Percentiles rank a stretch among this genome's conserved stretches.
Evolutionary conservation across 305 asterid genomes (phyloP).

Genomic region (Salvia sclarea): DNA sequence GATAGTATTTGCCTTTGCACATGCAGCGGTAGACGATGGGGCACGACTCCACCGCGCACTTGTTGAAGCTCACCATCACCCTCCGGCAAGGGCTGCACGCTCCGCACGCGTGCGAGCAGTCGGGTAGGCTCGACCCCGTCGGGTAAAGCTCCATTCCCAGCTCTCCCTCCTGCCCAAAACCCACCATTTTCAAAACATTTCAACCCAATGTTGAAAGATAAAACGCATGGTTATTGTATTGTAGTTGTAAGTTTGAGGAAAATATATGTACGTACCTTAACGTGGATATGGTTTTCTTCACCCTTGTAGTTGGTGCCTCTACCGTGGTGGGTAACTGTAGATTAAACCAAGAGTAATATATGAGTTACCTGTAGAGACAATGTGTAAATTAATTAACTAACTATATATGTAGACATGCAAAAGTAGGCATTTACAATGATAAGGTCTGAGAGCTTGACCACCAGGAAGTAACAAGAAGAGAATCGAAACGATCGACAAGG

Average conservation of each 20-base stretch:
- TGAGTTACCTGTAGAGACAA: too few relatives aligned
- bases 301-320: conserved; percentile 39
- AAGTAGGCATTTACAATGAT: conserved; percentile 47
- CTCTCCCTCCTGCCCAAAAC: conserved; percentile 49
- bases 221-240: too few relatives aligned
- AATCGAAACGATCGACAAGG: conserved; percentile 39
- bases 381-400: not conserved
- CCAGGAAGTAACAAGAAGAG: conserved; percentile 43
- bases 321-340: conserved; percentile 49
- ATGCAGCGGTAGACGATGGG: conserved; percentile 89
- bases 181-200: too few relatives aligned
- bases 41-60: conserved; percentile 80
- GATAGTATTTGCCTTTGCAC: conserved; percentile 90
- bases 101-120: conserved; percentile 90
- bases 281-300: conserved; percentile 28
- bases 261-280: conserved; percentile 66
- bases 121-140: conserved; percentile 90
- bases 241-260: not conserved
- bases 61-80: conserved; percentile 72
- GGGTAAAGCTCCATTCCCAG: conserved; percentile 76
- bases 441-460: conserved; percentile 56
- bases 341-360: not conserved
- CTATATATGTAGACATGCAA: too few relatives aligned
- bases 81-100: conserved; percentile 84
- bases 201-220: too few relatives aligned